Evolutionary conservation across 2,329 filamentous ascomycete genomes (phyloP), one percentile per base, ranked within the genome.

Genomic region (Leptographium procerum): DNA sequence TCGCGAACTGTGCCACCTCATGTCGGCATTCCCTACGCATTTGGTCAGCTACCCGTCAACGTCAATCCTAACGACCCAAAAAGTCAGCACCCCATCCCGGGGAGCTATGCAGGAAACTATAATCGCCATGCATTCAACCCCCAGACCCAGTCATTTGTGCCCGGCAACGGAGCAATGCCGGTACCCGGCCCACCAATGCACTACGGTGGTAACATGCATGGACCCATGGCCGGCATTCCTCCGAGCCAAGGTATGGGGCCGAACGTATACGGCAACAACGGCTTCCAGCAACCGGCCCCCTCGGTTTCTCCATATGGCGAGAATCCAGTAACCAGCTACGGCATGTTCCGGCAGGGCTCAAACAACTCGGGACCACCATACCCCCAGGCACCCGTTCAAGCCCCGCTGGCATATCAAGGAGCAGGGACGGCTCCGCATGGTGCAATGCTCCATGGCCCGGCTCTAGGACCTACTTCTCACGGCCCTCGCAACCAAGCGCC

Each of bases 71-170:
- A 87, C 61, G 88, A 88, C 65, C 82, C 85, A 10, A 85, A 88
- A 70, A 83, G 81, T 59, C 87, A 91, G 67, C 89, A 96, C 69
- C 88, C 89, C 7, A 84, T 95, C 59, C 89, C 90, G 16, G 89
- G 89, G 40, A 94, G 87, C 71, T 95, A 83, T 40, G 43, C 55
- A 1, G 64, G 64, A 68, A 66, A 64, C 56, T 70, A 83, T 64
- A 89, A 88, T 67, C 81, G 91, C 59, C 89, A 90, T 65, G 84
- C 87, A 14, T 96, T 97, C 75, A 96, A 96, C 68, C 92, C 91
- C 1, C 91, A 95, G 73, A 96, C 89, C 19, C 89, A 95, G 67
- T 88, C 91, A 0, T 96, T 97, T 70, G 83, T 96, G 28, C 92
- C 92, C 1, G 76, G 82, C 61, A 76, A 71, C 26, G 34, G 51